Conservation (phyloP, 2,329 filamentous ascomycete species). For the Alternaria ethzedia region DNA sequence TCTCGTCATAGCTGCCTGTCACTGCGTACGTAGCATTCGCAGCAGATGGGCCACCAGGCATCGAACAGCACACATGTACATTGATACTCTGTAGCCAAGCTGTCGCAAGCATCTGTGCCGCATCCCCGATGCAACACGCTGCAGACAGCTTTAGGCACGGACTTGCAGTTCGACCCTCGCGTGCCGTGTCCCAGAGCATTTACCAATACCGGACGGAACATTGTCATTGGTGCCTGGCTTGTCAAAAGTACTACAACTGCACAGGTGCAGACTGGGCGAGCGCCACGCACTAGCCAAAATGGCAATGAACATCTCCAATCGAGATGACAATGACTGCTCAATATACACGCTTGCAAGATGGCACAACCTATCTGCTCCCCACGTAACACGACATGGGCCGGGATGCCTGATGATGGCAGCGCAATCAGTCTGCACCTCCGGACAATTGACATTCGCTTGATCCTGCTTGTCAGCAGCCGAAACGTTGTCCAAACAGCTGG, state of each 20-base stretch:
- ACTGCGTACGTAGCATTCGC: constrained; percentile 13
- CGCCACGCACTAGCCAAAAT: constrained; percentile 22
- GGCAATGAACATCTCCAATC: constrained; percentile 19
- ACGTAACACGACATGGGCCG: constrained; percentile 5
- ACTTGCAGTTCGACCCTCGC: constrained; percentile 22
- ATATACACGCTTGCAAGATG: constrained; percentile 8
- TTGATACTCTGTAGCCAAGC: constrained; percentile 17
- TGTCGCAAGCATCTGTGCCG: constrained; percentile 33
- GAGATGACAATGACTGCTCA: constrained; percentile 16
- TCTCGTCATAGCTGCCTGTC: constrained; percentile 34
- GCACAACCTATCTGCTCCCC: constrained; percentile 18
- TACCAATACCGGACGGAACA: constrained; percentile 15
- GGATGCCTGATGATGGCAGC: constrained; percentile 12
- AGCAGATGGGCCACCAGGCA: constrained; percentile 4
- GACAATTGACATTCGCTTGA: constrained; percentile 16
- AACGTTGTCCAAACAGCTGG: constrained; percentile 33
- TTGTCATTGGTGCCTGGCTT: constrained; percentile 32
- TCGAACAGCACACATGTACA: constrained; percentile 15
- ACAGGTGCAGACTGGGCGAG: constrained; percentile 26
- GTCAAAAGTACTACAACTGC: constrained; percentile 25
- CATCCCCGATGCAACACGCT: constrained; percentile 34
- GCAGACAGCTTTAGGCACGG: constrained; percentile 22
- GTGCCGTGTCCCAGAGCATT: constrained; percentile 19
- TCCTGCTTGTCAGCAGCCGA: constrained; percentile 20
- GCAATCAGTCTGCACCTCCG: constrained; percentile 20